phyloP scores from a whole-genome alignment of 352 stramenopile species.

The Plasmopara viticola region DNA sequence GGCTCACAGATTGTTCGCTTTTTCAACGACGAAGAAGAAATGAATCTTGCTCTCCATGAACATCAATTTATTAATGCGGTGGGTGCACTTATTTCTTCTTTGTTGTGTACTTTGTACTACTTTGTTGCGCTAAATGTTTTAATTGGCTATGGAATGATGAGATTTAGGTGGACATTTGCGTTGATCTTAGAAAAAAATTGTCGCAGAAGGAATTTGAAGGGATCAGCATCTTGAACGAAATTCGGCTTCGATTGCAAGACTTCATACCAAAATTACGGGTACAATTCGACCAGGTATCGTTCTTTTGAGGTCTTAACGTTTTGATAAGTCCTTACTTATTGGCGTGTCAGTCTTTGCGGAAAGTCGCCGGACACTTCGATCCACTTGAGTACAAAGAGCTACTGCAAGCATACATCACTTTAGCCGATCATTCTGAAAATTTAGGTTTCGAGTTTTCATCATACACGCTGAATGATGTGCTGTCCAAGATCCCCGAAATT shows the following conservation, averaged over 20 bases:
- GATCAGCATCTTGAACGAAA: slow-evolving; percentile 53
- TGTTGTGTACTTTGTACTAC: not conserved
- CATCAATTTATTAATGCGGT: slow-evolving; percentile 68
- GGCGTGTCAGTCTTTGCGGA: slow-evolving; percentile 47
- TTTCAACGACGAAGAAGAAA: slow-evolving; percentile 72
- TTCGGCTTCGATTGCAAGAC: slow-evolving; percentile 57
- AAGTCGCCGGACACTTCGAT: slow-evolving; percentile 66
- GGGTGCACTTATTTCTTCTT: slow-evolving; percentile 5
- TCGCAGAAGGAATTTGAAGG: slow-evolving; percentile 35
- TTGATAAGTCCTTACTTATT: not conserved
- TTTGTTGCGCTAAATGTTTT: not conserved
- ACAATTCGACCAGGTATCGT: slow-evolving; percentile 65
- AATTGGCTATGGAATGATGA: not conserved
- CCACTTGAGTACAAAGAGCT: slow-evolving; percentile 71
- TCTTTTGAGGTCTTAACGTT: no score
- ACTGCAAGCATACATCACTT: slow-evolving; percentile 72
- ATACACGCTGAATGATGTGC: slow-evolving; percentile 52
- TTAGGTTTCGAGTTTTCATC: slow-evolving; percentile 76
- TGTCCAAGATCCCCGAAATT: slow-evolving; percentile 74
- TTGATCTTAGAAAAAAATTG: slow-evolving; percentile 47
- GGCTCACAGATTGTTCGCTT: slow-evolving; percentile 64
- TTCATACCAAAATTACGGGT: slow-evolving; percentile 64
- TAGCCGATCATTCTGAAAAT: slow-evolving; percentile 71
- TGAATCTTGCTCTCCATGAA: slow-evolving; percentile 60
- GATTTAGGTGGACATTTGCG: slow-evolving; percentile 65